Base-by-base conservation (phyloP, 1,139 yeast genomes). In the Candida sp. region DNA sequence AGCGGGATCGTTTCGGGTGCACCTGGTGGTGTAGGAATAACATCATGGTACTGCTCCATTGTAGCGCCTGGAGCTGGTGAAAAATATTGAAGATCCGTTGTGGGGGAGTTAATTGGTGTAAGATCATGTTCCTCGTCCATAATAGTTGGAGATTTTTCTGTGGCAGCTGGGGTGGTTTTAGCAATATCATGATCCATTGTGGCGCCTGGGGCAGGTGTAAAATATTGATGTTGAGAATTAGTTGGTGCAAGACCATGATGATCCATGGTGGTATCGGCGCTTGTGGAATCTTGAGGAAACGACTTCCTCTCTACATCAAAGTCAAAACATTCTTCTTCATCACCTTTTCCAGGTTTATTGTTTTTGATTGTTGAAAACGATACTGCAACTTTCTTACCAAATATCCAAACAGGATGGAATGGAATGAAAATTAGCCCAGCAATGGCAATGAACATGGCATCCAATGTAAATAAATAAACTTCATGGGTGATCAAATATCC, bases 401-500 rank as follows among this genome's bases (percentile, higher is more conserved):
- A 72, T 0, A 74, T 76, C 50, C 73, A 55, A 6, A 84, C 85
- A 0, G 96, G 96, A 56, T 85, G 86, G 60, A 79, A 70, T 0
- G 82, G 68, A 3, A 84, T 58, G 45, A 84, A 63, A 4, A 77
- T 50, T 2, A 74, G 41, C 5, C 75, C 75, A 5, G 70, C 66
- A 33, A 70, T 53, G 3, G 73, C 66, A 54, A 88, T 74, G 87
- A 88, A 81, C 22, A 84, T 58, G 0, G 90, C 87, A 57, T 91
- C 98, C 38, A 91, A 73, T 6, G 82, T 78, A 73, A 91, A 75
- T 52, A 91, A 76, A 61, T 76, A 89, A 32, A 75, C 75, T 63
- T 91, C 98, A 53, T 82, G 83, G 1, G 68, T 64, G 45, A 88
- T 83, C 51, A 90, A 69, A 49, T 71, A 76, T 0, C 97, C 96